A percentile compares a stretch with the other conserved stretches of the same genome.
Evolutionary conservation across 2,329 filamentous ascomycete genomes (phyloP).

Genomic region (Cladosporium sp.): DNA sequence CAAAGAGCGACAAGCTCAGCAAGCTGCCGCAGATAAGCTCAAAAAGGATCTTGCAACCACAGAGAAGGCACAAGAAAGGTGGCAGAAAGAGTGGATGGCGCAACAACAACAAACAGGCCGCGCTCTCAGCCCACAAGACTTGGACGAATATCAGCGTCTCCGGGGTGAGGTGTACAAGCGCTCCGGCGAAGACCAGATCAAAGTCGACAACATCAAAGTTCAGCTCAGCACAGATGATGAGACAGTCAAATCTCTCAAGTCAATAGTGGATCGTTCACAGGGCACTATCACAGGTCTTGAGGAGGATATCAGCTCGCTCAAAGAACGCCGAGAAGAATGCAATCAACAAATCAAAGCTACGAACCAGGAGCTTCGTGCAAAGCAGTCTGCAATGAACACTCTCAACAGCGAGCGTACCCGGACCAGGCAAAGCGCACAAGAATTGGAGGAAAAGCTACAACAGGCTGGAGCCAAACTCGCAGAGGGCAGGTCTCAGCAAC

Average conservation of each 20-base stretch:
- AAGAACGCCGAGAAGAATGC: conserved; percentile 61
- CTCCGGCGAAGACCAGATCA: conserved; percentile 73
- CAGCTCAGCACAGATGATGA: conserved; percentile 89
- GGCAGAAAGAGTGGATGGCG: conserved; percentile 82
- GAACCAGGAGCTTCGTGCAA: conserved; percentile 70
- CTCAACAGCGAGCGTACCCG: conserved; percentile 78
- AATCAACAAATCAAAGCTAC: conserved; percentile 59
- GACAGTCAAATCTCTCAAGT: conserved; percentile 81
- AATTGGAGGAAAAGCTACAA: conserved; percentile 86
- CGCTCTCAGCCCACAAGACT: conserved; percentile 77
- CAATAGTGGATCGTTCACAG: conserved; percentile 76
- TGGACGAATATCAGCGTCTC: conserved; percentile 82
- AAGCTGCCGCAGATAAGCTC: conserved; percentile 63
- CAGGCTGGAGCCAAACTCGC: conserved; percentile 74
- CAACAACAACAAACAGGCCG: conserved; percentile 81
- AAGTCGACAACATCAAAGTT: conserved; percentile 78
- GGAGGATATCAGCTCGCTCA: conserved; percentile 63
- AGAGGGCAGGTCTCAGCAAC: conserved; percentile 77
- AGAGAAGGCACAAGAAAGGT: conserved; percentile 84
- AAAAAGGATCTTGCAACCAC: conserved; percentile 77
- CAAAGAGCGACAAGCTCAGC: conserved; percentile 72
- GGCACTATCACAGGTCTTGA: conserved; percentile 69
- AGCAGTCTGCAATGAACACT: conserved; percentile 86
- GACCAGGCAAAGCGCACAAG: conserved; percentile 74
- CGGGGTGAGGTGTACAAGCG: conserved; percentile 79